Conservation (phyloP, 495 filamentous ascomycete species). For the Aspergillus leporis region DNA sequence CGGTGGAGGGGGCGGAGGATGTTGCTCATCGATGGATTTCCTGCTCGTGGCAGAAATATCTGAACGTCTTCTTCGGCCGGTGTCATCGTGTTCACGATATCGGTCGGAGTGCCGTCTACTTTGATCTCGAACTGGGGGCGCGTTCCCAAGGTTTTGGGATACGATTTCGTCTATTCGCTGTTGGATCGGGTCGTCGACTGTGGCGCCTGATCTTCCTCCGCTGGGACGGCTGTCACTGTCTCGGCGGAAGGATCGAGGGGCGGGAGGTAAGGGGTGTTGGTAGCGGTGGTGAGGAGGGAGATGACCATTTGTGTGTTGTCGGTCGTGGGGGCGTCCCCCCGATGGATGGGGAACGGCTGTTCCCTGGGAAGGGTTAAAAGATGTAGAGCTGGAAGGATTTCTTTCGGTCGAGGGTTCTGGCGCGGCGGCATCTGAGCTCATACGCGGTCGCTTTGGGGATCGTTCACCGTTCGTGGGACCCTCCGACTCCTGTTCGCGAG, state of each 20-base stretch:
- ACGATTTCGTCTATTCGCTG: conserved; percentile 39
- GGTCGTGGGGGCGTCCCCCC: conserved; percentile 9
- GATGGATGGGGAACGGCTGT: conserved; percentile 5
- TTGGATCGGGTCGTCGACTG: conserved; percentile 27
- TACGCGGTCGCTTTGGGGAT: conserved; percentile 45
- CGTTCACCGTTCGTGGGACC: conserved; percentile 29
- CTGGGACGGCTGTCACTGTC: conserved; percentile 17
- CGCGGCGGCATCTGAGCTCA: conserved; percentile 25
- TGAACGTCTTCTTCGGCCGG: conserved; percentile 13
- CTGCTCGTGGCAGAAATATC: conserved; percentile 8
- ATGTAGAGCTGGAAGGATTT: conserved; percentile 5
- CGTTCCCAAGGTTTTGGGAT: conserved; percentile 23
- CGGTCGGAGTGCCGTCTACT: conserved; percentile 18
- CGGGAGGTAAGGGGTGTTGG: conserved; percentile 18
- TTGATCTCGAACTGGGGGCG: conserved; percentile 3
- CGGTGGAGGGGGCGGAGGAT: conserved; percentile 3
- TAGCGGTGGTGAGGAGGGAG: conserved; percentile 15
- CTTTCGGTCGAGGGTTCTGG: conserved; percentile 6
- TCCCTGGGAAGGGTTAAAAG: conserved; percentile 11
- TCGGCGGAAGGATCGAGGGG: conserved; percentile 19
- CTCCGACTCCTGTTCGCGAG: conserved; percentile 3
- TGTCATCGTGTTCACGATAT: conserved; percentile 18
- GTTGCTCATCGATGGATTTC: conserved; percentile 12
- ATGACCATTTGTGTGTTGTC: conserved; percentile 22
- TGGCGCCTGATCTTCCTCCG: conserved; percentile 5